Conservation (phyloP, 208 protist genomes). For the Leishmania lainsoni region DNA sequence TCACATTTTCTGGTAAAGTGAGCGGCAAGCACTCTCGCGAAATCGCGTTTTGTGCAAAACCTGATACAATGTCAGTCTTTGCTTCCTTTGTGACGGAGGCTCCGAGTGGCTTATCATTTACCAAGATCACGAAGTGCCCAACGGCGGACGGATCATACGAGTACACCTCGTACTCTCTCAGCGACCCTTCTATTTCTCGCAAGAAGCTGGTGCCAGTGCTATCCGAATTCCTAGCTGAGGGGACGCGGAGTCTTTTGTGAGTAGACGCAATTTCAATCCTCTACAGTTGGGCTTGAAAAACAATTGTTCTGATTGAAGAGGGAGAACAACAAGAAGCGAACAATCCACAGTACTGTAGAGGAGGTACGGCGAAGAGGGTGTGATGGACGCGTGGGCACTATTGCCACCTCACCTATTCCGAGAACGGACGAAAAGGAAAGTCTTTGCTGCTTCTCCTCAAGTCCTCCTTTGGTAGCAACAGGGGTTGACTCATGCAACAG, state of each 20-base stretch:
- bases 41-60: conserved; percentile 50
- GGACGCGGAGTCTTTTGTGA: conserved; percentile 41
- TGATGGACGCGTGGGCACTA: neutral
- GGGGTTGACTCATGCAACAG: neutral
- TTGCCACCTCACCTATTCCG: neutral
- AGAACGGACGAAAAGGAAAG: neutral
- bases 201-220: conserved; percentile 75
- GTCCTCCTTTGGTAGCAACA: too few species aligned
- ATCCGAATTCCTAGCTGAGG: conserved; percentile 50
- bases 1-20: conserved; percentile 68
- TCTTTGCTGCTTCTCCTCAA: neutral
- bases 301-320: neutral
- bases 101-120: conserved; percentile 41
- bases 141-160: conserved; percentile 23
- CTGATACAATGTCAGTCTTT: conserved; percentile 39
- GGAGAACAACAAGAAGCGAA: neutral
- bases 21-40: conserved; percentile 60
- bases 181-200: conserved; percentile 73
- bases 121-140: conserved; percentile 21
- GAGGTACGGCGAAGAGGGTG: neutral
- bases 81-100: conserved; percentile 38
- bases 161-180: conserved; percentile 60
- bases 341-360: neutral
- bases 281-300: neutral
- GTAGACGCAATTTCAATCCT: neutral